Evolutionary conservation across 2,329 filamentous ascomycete species (phyloP).

Genomic region (Clarireedia homoeocarpa): DNA sequence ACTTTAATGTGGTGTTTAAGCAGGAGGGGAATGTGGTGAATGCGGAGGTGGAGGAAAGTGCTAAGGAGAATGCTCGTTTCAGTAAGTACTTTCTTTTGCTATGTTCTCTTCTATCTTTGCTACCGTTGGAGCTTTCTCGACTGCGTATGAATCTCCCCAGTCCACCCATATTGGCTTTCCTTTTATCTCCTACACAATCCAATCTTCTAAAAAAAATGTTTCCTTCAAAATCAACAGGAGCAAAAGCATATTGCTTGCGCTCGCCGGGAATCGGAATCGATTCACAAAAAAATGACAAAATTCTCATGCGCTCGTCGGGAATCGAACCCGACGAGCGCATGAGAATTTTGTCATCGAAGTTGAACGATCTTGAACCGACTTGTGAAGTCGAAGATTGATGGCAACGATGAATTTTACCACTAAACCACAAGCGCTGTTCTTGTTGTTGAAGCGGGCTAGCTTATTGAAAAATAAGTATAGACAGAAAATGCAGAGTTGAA

Average conservation of each 20-base stretch:
- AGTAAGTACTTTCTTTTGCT: constrained; percentile 23
- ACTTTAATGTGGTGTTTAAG: constrained; percentile 85
- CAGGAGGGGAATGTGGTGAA: constrained; percentile 68
- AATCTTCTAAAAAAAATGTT: neutral
- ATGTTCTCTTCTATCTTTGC: neutral
- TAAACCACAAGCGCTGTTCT: constrained; percentile 10
- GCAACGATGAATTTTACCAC: constrained; percentile 9
- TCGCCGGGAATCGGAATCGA: constrained; percentile 26
- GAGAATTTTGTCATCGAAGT: constrained; percentile 24
- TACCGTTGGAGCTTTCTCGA: neutral
- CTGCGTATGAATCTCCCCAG: neutral
- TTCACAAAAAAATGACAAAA: too few relatives aligned
- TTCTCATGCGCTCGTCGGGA: constrained; percentile 27
- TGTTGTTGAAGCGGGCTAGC: neutral
- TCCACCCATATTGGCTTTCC: too few relatives aligned
- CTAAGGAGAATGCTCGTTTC: constrained; percentile 43
- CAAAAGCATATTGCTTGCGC: constrained; percentile 18
- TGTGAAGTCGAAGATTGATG: constrained; percentile 4
- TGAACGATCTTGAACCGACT: neutral
- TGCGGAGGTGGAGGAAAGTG: constrained; percentile 58
- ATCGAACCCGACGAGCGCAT: constrained; percentile 29
- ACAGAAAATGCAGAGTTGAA: neutral
- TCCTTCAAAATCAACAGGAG: neutral
- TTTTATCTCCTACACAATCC: too few relatives aligned
- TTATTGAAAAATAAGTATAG: constrained; percentile 3